These are phyloP conservation scores for Effrenium voratum DNA, from an alignment of 73 alveolate species.

Conservation along the genomic window DNA sequence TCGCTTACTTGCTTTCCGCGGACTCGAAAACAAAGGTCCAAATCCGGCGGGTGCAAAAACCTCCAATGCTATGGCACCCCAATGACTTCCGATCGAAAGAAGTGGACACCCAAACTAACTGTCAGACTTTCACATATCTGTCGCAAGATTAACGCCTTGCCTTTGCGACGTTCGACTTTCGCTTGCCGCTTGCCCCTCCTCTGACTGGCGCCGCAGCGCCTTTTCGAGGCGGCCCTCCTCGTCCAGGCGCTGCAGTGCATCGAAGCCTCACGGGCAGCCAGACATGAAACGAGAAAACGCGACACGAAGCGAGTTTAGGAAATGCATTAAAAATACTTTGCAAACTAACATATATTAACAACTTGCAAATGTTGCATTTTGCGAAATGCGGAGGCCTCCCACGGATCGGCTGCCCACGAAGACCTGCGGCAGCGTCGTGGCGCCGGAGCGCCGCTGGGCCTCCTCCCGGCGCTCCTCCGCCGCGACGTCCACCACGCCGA, in stretches of 20 bases:
- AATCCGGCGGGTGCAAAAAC: too few species aligned
- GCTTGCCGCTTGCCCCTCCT: too few species aligned
- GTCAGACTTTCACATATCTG: too few species aligned
- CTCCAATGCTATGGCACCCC: too few species aligned
- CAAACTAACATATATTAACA: neutral
- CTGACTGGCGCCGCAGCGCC: neutral
- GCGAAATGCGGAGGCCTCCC: conserved; percentile 1
- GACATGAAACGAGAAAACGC: neutral
- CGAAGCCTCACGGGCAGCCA: conserved; percentile 46
- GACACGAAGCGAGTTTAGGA: neutral
- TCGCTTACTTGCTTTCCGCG: too few species aligned
- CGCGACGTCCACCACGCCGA: conserved; percentile 80
- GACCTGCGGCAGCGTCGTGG: conserved; percentile 34
- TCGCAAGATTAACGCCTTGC: too few species aligned
- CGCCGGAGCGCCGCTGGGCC: neutral
- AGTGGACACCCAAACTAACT: too few species aligned
- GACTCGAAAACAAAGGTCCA: too few species aligned
- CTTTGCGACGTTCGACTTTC: too few species aligned
- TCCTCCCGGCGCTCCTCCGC: conserved; percentile 38
- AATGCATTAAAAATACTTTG: neutral
- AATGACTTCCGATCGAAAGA: too few species aligned
- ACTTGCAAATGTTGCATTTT: too few species aligned
- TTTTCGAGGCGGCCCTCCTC: conserved; percentile 20
- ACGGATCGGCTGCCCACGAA: conserved; percentile 45
- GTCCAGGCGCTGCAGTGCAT: conserved; percentile 49